A percentile compares a stretch with the other conserved stretches of the same genome.
phyloP scores from a whole-genome alignment of 176 grass and related monocot genomes.

The Chrysopogon serrulatus region DNA sequence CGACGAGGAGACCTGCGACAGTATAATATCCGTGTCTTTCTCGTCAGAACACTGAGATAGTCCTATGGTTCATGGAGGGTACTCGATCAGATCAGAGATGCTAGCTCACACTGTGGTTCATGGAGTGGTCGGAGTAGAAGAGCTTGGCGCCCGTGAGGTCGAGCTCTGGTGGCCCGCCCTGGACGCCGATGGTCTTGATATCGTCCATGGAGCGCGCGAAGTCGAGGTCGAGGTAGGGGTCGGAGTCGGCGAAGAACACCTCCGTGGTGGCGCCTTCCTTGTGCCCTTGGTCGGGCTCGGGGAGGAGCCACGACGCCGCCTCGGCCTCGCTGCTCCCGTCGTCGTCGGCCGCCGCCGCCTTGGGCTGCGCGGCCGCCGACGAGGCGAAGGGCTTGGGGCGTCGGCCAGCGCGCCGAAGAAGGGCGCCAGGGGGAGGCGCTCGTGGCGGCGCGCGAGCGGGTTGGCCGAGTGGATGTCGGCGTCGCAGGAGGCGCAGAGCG shows the following conservation, averaged over 20 bases:
- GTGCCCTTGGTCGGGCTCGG: slow-evolving; percentile 34
- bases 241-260: slow-evolving; percentile 42
- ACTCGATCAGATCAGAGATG: neutral
- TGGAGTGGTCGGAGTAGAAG: slow-evolving; percentile 49
- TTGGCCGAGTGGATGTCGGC: slow-evolving; percentile 89
- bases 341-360: neutral
- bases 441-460: slow-evolving; percentile 68
- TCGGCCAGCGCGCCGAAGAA: slow-evolving; percentile 49
- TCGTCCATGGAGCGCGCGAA: slow-evolving; percentile 49
- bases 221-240: slow-evolving; percentile 65
- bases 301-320: slow-evolving; percentile 64
- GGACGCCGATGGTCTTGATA: slow-evolving; percentile 44
- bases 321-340: slow-evolving; percentile 59
- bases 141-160: slow-evolving; percentile 41
- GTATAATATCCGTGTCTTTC: neutral
- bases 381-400: slow-evolving; percentile 38
- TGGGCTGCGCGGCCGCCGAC: neutral
- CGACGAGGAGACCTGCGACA: slow-evolving; percentile 60
- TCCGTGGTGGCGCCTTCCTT: slow-evolving; percentile 16
- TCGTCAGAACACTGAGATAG: neutral
- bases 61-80: neutral
- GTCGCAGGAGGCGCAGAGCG: slow-evolving; percentile 63
- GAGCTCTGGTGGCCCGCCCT: slow-evolving; percentile 28
- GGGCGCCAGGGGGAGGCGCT: slow-evolving; percentile 58
- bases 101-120: slow-evolving; percentile 62